Evolutionary conservation across 2,329 filamentous ascomycete genomes (phyloP).

Genomic region (Botrytis fragariae): DNA sequence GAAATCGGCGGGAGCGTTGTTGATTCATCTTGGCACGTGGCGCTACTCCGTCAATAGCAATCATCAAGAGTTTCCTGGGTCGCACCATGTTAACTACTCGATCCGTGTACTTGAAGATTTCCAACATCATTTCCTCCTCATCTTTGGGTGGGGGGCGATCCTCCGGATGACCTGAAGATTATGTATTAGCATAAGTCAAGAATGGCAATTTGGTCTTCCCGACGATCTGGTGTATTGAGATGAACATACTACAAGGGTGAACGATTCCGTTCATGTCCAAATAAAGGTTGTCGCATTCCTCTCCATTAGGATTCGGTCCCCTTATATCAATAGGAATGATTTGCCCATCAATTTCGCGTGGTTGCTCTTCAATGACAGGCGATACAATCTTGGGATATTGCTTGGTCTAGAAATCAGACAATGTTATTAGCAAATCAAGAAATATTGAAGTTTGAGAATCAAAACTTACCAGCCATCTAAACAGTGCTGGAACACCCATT

Average conservation of each 20-base stretch:
- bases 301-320: constrained; percentile 87
- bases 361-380: constrained; percentile 81
- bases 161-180: constrained; percentile 66
- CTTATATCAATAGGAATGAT: constrained; percentile 82
- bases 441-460: not conserved
- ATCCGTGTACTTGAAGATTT: constrained; percentile 98
- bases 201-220: not conserved
- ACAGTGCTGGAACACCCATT: constrained; percentile 46
- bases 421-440: constrained; percentile 6
- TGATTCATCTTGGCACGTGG: constrained; percentile 99
- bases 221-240: not conserved
- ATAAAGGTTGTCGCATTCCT: constrained; percentile 97
- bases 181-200: not conserved
- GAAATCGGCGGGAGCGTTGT: constrained; percentile 92
- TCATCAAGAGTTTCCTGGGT: constrained; percentile 92
- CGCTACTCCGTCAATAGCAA: constrained; percentile 96
- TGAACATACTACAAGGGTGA: constrained; percentile 71
- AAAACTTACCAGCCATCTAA: constrained; percentile 72
- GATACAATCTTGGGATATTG: constrained; percentile 97
- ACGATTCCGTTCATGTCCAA: constrained; percentile 99
- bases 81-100: constrained; percentile 98
- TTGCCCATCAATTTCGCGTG: constrained; percentile 77
- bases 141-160: constrained; percentile 86
- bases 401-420: constrained; percentile 58
- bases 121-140: constrained; percentile 99